Percentiles rank a stretch among this genome's conserved stretches.
Evolutionary conservation across 139 green algal genomes (phyloP).

Genomic region (Picochlorum costavermella): DNA sequence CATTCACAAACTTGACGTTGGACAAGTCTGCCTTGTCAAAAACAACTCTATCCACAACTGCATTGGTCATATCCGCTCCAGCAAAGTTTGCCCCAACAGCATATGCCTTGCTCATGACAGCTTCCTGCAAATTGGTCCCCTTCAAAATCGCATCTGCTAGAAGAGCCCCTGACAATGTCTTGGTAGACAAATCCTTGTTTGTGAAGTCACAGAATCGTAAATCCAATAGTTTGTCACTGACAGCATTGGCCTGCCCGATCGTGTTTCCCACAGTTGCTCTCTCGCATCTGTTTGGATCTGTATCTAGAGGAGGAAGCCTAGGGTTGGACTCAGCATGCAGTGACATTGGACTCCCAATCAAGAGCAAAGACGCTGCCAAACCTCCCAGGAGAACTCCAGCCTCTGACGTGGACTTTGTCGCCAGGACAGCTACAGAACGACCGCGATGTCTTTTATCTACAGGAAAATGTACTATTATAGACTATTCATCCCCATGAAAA

Average conservation of each 20-base stretch:
- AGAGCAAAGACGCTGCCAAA: slow-evolving; percentile 5
- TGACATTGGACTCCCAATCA: slow-evolving; percentile 8
- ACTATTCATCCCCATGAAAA: too few relatives aligned
- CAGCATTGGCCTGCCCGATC: slow-evolving; percentile 90
- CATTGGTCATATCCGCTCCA: slow-evolving; percentile 82
- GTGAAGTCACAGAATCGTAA: slow-evolving; percentile 67
- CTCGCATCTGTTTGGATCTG: slow-evolving; percentile 74
- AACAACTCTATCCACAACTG: slow-evolving; percentile 82
- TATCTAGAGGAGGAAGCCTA: slow-evolving; percentile 60
- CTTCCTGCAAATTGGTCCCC: slow-evolving; percentile 65
- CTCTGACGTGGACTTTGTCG: not conserved
- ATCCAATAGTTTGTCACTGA: slow-evolving; percentile 87
- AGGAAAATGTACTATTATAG: too few relatives aligned
- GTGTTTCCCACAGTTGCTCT: slow-evolving; percentile 84
- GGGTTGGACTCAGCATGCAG: slow-evolving; percentile 43
- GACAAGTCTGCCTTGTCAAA: slow-evolving; percentile 68
- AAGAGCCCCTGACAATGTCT: slow-evolving; percentile 79
- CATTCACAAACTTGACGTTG: slow-evolving; percentile 56
- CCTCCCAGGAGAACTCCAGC: not conserved
- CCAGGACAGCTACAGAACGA: not conserved
- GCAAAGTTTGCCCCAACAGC: slow-evolving; percentile 62
- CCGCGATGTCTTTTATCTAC: too few relatives aligned
- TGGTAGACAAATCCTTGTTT: slow-evolving; percentile 63
- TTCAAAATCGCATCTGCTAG: slow-evolving; percentile 63
- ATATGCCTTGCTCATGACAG: slow-evolving; percentile 88